A percentile compares a stretch with the other conserved stretches of the same genome.
Conservation (phyloP, 768 basidiomycete genomes). For the Cystofilobasidium ferigula region DNA sequence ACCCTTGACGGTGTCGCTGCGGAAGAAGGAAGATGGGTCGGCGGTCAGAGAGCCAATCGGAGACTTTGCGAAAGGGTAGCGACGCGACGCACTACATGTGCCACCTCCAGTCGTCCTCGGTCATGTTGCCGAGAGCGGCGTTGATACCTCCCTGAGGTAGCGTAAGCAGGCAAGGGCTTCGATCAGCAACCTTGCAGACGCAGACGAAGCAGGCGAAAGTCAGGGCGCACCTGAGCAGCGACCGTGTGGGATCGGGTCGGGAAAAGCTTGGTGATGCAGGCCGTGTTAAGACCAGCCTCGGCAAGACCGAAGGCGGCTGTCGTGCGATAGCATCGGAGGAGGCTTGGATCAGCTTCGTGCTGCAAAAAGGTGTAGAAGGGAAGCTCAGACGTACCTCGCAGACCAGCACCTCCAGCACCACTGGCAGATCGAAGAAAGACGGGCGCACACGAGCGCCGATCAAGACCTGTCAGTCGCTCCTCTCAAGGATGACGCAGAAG, state of each 20-base stretch:
- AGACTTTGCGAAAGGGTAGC: conserved; percentile 14
- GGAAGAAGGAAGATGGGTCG: not conserved
- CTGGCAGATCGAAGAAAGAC: conserved; percentile 40
- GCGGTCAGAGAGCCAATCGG: conserved; percentile 27
- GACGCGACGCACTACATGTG: conserved; percentile 57
- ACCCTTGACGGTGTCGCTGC: conserved; percentile 63
- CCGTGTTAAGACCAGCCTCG: conserved; percentile 95
- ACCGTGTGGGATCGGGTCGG: conserved; percentile 98
- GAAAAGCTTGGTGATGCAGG: conserved; percentile 98
- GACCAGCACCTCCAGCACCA: conserved; percentile 94
- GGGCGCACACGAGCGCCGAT: not conserved
- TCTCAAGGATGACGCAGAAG: not conserved
- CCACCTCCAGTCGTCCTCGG: conserved; percentile 99
- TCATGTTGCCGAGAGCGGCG: conserved; percentile 98
- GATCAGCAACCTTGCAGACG: too few species aligned
- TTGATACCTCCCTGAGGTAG: conserved; percentile 73
- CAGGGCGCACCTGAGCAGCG: conserved; percentile 70
- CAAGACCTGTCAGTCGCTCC: not conserved
- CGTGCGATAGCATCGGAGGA: too few species aligned
- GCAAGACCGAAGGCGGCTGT: conserved; percentile 41
- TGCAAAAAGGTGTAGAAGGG: not conserved
- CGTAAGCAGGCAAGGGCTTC: not conserved
- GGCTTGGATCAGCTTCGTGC: too few species aligned
- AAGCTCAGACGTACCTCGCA: conserved; percentile 80
- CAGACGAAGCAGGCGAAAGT: not conserved